Percentiles rank a stretch among this genome's conserved stretches.
Conservation (phyloP, 2,329 filamentous ascomycete species). For the Dactylellina leptospora region DNA sequence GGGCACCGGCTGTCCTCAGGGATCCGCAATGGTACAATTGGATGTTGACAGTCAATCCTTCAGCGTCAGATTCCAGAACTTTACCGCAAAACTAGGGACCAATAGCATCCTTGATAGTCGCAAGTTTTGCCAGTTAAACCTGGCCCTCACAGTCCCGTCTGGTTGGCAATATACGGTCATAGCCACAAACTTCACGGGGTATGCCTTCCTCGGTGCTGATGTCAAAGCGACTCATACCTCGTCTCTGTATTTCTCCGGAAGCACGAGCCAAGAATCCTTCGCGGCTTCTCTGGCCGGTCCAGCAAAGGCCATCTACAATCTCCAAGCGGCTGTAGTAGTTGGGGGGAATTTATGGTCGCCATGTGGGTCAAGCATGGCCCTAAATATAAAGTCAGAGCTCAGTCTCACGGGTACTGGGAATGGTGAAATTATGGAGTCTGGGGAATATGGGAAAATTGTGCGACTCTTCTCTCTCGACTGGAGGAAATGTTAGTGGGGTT, state of each 20-base stretch:
- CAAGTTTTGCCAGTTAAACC: conserved; percentile 32
- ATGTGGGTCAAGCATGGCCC: conserved; percentile 7
- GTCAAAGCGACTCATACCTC: conserved; percentile 21
- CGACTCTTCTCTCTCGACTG: conserved; percentile 19
- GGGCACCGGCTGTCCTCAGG: conserved; percentile 34
- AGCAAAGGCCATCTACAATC: conserved; percentile 19
- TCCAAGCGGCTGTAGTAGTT: conserved; percentile 1
- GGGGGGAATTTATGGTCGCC: conserved; percentile 9
- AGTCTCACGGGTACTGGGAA: conserved; percentile 15
- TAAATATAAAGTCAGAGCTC: conserved; percentile 40
- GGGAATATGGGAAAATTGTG: conserved; percentile 17
- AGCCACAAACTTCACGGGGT: conserved; percentile 22
- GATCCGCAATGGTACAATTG: conserved; percentile 17
- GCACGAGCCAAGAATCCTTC: conserved; percentile 3
- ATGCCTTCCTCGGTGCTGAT: conserved; percentile 9
- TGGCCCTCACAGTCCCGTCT: conserved; percentile 10
- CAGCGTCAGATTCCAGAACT: conserved; percentile 14
- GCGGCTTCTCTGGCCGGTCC: conserved; percentile 16
- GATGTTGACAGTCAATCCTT: conserved; percentile 14
- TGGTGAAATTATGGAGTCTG: conserved; percentile 15
- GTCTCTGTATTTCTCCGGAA: conserved; percentile 31
- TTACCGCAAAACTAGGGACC: conserved; percentile 16
- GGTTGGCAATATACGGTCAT: conserved; percentile 39
- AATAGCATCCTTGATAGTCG: conserved; percentile 14
- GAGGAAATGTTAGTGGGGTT: conserved; percentile 18